Base-by-base conservation (phyloP, 805 yeast genomes). In the Candida bentonensis region DNA sequence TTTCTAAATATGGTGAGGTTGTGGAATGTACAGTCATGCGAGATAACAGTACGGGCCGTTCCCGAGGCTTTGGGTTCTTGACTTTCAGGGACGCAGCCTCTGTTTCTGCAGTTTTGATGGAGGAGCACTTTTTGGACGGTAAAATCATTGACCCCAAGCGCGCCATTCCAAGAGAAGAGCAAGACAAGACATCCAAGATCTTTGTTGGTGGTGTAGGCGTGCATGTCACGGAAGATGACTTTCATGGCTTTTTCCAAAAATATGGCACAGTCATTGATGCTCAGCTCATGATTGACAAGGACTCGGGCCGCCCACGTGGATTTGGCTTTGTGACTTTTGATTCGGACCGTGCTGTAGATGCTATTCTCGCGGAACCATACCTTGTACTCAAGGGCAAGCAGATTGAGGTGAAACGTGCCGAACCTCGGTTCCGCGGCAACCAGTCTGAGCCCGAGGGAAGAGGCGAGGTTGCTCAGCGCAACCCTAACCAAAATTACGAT, bases 151-250 rank as follows among this genome's bases (percentile, higher is more conserved):
- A 89, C 61, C 97, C 98, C 33, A 89, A 89, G 62, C 76, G 97
- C 56, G 96, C 98, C 22, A 89, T 89, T 56, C 96, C 97, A 27
- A 82, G 85, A 61, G 96, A 89, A 60, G 96, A 89, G 62, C 98
- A 89, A 64, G 96, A 88, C 60, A 84, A 83, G 60, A 86, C 95
- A 15, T 95, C 96, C 53, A 89, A 89, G 67, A 88, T 89, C 52
- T 89, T 89, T 58, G 96, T 89, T 34, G 98, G 98, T 52, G 98
- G 98, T 53, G 82, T 89, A 48, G 88, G 94, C 44, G 84, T 94
- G 20, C 89, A 85, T 58, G 95, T 88, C 43, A 86, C 87, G 50
- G 96, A 94, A 54, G 75, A 75, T 51, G 96, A 88, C 51, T 92
- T 89, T 63, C 81, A 80, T 60, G 79, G 74, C 42, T 87, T 83